Base-by-base conservation (phyloP, 2,329 filamentous ascomycete species). In the Aspergillus proliferans region DNA sequence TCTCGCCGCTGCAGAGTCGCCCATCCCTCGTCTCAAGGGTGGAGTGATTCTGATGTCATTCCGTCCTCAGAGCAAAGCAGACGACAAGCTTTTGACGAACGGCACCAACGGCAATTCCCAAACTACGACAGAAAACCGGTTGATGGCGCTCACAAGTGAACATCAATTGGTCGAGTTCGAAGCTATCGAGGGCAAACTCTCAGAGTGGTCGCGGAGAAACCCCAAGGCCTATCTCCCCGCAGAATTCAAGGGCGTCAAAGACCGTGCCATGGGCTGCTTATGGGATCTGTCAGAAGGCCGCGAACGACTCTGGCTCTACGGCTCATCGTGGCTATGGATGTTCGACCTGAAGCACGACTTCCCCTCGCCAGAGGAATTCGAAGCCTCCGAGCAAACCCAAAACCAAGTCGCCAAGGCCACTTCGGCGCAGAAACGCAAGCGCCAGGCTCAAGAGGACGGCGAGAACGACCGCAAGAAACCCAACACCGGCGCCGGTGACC, bases 321-420 rank as follows among this genome's bases (percentile, higher is more conserved):
- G 92, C 6, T 81, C 83, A 38, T 84, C 81, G 1, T 97, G 90
- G 79, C 70, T 98, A 21, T 90, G 88, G 72, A 97, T 97, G 91
- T 82, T 98, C 52, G 90, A 97, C 66, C 73, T 95, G 26, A 80
- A 81, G 18, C 79, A 80, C 60, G 86, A 95, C 65, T 78, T 93
- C 44, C 65, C 71, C 1, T 64, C 69, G 8, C 60, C 67, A 3
- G 68, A 66, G 21, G 63, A 63, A 26, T 52, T 57, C 6, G 52
- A 51, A 38, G 57, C 56, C 9, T 57, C 47, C 15, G 54, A 58
- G 6, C 52, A 62, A 43, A 48, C 53, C 30, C 53, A 59, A 30
- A 58, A 65, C 24, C 54, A 63, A 43, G 47, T 59, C 28, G 54
- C 51, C 43, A 60, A 61, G 45, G 53, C 54, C 28, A 60, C 57